Conservation (phyloP, 805 yeast species). For the Suhomyces prunicola region DNA sequence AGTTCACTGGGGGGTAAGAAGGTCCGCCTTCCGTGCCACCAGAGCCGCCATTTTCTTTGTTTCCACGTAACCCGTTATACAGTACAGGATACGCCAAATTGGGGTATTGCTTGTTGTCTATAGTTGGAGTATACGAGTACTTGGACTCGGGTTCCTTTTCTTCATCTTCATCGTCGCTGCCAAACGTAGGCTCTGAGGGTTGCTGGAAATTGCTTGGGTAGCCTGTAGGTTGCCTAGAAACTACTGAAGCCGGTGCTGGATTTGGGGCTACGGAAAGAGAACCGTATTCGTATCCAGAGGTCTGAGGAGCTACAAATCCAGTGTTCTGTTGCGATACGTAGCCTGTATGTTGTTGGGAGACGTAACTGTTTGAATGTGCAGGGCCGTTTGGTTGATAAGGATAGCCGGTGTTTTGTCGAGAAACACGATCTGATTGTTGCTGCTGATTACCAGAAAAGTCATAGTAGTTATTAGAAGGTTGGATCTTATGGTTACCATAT, state of each 20-base stretch:
- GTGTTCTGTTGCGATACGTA: slow-evolving; percentile 1
- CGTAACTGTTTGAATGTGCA: neutral
- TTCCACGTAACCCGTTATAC: neutral
- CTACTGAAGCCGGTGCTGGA: neutral
- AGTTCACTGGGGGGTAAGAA: slow-evolving; percentile 3
- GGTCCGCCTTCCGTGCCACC: neutral
- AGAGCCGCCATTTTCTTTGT: neutral
- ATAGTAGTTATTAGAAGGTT: neutral
- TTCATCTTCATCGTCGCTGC: slow-evolving; percentile 6
- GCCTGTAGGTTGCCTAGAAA: slow-evolving; percentile 6
- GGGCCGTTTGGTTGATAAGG: neutral
- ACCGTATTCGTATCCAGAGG: neutral
- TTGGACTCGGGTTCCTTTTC: neutral
- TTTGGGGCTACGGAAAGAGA: neutral
- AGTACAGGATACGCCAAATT: slow-evolving; percentile 4
- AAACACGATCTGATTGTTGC: neutral
- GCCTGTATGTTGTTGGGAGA: neutral
- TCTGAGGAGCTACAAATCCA: slow-evolving; percentile 3
- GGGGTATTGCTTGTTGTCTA: neutral
- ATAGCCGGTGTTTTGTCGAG: neutral
- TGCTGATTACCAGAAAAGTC: neutral
- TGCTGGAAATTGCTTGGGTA: slow-evolving; percentile 6
- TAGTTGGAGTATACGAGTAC: slow-evolving; percentile 1
- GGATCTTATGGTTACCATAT: slow-evolving; percentile 26
- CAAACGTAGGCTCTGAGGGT: slow-evolving; percentile 10